Conservation (phyloP, 2,329 filamentous ascomycete species). For the Beauveria medogensis region DNA sequence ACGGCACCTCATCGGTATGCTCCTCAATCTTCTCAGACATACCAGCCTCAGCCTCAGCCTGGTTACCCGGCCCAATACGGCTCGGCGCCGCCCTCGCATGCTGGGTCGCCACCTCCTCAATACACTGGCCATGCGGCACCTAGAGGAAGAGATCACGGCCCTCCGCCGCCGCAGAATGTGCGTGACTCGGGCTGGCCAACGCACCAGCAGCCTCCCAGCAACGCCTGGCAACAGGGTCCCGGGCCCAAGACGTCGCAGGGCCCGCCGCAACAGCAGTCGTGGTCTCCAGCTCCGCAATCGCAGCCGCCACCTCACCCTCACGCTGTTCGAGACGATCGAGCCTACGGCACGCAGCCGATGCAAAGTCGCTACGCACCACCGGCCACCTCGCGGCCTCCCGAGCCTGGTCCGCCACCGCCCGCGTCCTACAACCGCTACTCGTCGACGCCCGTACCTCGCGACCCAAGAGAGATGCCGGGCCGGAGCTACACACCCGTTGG, state of each 20-base stretch:
- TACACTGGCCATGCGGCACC: conserved; percentile 39
- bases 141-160: conserved; percentile 10
- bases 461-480: conserved; percentile 31
- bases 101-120: conserved; percentile 44
- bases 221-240: conserved; percentile 23
- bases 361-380: conserved; percentile 28
- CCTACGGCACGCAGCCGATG: conserved; percentile 27
- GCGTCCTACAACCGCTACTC: conserved; percentile 38
- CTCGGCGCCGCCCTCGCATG: conserved; percentile 30
- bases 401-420: conserved; percentile 29
- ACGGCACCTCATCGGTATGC: conserved; percentile 36
- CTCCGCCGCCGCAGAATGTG: conserved; percentile 12
- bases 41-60: conserved; percentile 36
- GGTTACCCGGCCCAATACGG: conserved; percentile 35
- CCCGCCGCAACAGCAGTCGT: conserved; percentile 26
- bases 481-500: conserved; percentile 39
- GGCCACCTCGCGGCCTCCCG: conserved; percentile 29
- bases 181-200: conserved; percentile 11
- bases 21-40: conserved; percentile 29
- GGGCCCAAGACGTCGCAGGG: conserved; percentile 25
- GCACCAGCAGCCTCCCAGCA: conserved; percentile 13
- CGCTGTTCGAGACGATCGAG: conserved; percentile 31
- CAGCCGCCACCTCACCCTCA: conserved; percentile 25
- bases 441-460: conserved; percentile 34
- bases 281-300: conserved; percentile 23